Conservation (phyloP, 495 filamentous ascomycete genomes). For the Sordaria brevicollis region DNA sequence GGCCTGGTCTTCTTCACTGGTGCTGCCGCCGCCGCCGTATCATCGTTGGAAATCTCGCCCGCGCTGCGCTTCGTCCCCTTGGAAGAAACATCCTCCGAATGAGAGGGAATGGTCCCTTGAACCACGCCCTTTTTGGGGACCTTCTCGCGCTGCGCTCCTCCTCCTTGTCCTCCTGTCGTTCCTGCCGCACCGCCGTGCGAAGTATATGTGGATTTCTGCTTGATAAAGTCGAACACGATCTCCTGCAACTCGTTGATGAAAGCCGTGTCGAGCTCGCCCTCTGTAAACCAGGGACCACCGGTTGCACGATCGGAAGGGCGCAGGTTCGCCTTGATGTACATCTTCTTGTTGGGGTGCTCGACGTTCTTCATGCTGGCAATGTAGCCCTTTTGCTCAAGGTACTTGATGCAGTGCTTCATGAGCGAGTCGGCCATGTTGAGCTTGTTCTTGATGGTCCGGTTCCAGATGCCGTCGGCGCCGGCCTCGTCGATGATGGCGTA, state of each 20-base stretch:
- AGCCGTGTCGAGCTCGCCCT: conserved; percentile 64
- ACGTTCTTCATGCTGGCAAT: conserved; percentile 51
- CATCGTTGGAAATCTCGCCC: conserved; percentile 34
- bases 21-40: conserved; percentile 3
- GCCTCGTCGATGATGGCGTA: conserved; percentile 79
- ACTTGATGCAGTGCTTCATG: conserved; percentile 64
- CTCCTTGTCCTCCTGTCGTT: conserved; percentile 15
- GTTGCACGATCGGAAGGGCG: conserved; percentile 78
- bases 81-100: conserved; percentile 14
- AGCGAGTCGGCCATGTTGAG: conserved; percentile 71
- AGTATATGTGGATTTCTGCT: conserved; percentile 54
- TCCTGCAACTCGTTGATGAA: conserved; percentile 66
- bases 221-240: conserved; percentile 61
- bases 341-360: conserved; percentile 58
- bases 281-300: conserved; percentile 87
- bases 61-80: conserved; percentile 34
- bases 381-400: conserved; percentile 54
- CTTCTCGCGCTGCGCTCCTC: conserved; percentile 9
- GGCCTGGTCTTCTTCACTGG: conserved; percentile 7
- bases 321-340: conserved; percentile 72
- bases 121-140: conserved; percentile 36
- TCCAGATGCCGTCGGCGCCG: conserved; percentile 77
- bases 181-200: neutral
- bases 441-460: conserved; percentile 60
- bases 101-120: conserved; percentile 18